Base-by-base conservation (phyloP, 164 flowering plant genomes). In the Magnolia kwangsiensis region DNA sequence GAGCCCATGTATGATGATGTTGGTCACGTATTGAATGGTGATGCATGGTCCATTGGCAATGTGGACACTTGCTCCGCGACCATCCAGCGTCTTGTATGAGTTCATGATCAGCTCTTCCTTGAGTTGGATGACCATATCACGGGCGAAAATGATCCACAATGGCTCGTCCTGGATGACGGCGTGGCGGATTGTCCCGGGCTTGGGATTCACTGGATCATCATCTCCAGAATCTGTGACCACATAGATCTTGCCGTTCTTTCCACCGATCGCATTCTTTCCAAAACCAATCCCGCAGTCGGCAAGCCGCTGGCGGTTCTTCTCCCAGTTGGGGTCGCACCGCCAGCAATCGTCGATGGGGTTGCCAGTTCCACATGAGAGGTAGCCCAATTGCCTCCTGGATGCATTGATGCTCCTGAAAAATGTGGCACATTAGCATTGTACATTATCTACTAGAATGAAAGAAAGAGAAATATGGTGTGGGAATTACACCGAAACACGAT, bases 281-380 rank as follows among this genome's bases (percentile, higher is more conserved):
- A 93, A 93, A 84, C 98, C 98, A 1, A 89, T 87, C 0, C 85
- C 91, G 64, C 98, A 93, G 29, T 91, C 89, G 7, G 98, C 98
- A 16, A 91, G 78, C 19, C 85, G 59, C 69, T 88, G 82, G n/a
- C 98, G 90, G 81, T 90, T 88, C 27, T 80, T 75, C n/a, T 76
- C 86, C 96, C 98, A 93, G 16, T 87, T 73, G 5, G 85, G 86
- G 79, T 90, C 93, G 73, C 94, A 91, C 64, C 97, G 80, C 98
- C 98, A 93, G 86, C 98, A 91, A 74, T 90, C 96, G 77, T 93
- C 98, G 23, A 93, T 90, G 13, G 89, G 91, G 78, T 92, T 92
- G n/a, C 97, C 97, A 0, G 89, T 87, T 2, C 85, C 86, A 50
- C 94, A 90, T 0, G 94, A 85, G n/a, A 87, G 77, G 76, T 67